Conservation (phyloP, 257 asterid genomes). For the Solanum ossicruentum region DNA sequence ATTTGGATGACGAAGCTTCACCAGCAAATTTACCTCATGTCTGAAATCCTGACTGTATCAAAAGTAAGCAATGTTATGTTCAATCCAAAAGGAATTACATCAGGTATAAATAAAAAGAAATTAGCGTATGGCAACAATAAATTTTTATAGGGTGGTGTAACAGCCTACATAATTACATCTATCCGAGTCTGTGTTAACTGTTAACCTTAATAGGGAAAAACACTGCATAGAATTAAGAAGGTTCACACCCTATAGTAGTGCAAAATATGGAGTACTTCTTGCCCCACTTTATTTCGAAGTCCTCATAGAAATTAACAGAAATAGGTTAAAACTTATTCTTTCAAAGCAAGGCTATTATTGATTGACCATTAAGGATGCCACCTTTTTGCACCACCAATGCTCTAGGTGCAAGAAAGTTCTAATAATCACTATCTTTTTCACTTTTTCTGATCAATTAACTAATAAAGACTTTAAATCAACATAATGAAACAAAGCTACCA, state of each 20-base stretch:
- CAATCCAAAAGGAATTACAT: neutral
- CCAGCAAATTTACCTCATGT: slow-evolving; percentile 94
- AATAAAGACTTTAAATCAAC: neutral
- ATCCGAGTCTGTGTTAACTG: neutral
- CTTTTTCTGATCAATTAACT: neutral
- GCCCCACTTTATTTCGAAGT: neutral
- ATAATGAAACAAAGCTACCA: neutral
- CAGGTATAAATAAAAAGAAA: neutral
- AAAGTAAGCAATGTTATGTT: neutral
- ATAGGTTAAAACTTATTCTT: neutral
- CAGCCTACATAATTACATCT: neutral
- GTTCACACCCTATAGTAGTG: neutral
- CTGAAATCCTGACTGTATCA: slow-evolving; percentile 89
- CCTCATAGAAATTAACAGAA: neutral
- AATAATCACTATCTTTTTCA: neutral
- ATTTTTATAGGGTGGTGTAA: neutral
- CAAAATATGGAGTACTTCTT: neutral
- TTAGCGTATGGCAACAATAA: neutral
- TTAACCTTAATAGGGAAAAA: neutral
- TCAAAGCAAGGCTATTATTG: neutral
- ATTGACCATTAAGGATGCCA: neutral
- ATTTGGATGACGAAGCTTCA: slow-evolving; percentile 98
- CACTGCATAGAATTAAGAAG: neutral
- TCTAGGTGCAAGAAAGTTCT: neutral
- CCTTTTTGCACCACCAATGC: neutral